Percentiles rank a stretch among this genome's conserved stretches.
phyloP scores from a whole-genome alignment of 371 early-diverging fungal species.

The Parasitella parasitica region DNA sequence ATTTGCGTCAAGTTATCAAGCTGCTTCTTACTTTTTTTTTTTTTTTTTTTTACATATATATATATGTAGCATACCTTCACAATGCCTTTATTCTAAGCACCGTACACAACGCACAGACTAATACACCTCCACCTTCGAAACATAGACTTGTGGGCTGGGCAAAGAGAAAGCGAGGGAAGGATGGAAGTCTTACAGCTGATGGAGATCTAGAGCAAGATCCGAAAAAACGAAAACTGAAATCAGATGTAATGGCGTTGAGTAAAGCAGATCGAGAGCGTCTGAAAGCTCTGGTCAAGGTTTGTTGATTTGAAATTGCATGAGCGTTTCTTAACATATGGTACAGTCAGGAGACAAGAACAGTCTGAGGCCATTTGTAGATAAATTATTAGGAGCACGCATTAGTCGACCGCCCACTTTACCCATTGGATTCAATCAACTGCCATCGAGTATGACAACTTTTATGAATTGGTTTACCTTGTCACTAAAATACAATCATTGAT shows the following conservation, averaged over 20 bases:
- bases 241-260: conserved; percentile 70
- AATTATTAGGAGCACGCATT: conserved; percentile 40
- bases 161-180: conserved; percentile 62
- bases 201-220: conserved; percentile 51
- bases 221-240: conserved; percentile 61
- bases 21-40: too few relatives aligned
- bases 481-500: neutral
- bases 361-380: conserved; percentile 41
- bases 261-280: conserved; percentile 71
- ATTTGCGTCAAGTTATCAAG: too few relatives aligned
- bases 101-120: conserved; percentile 74
- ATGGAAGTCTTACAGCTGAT: conserved; percentile 41
- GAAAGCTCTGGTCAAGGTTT: conserved; percentile 59
- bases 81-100: conserved; percentile 81
- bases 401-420: conserved; percentile 52
- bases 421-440: conserved; percentile 47
- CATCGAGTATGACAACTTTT: conserved; percentile 34
- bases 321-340: neutral
- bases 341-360: conserved; percentile 35
- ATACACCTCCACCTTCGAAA: conserved; percentile 68
- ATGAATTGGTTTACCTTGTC: neutral
- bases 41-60: too few relatives aligned
- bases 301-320: neutral
- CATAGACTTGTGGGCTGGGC: conserved; percentile 65
- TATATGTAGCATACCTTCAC: conserved; percentile 62